A percentile compares a stretch with the other conserved stretches of the same genome.
These are phyloP conservation scores for Rhizophora apiculata DNA, from an alignment of 345 rosid genomes.

Conservation along the genomic window DNA sequence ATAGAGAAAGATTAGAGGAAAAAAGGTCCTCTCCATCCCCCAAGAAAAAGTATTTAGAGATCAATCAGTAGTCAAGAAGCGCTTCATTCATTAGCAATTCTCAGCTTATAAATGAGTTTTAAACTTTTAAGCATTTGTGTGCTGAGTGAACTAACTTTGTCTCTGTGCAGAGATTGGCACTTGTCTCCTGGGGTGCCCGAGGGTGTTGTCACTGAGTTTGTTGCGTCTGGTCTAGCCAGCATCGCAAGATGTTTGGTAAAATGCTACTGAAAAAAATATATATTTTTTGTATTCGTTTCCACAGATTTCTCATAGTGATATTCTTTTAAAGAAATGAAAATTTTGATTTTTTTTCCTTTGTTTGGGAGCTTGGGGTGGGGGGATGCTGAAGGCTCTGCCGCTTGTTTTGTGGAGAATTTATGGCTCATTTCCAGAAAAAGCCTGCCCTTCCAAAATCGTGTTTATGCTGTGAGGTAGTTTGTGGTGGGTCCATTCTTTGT, in stretches of 20 bases:
- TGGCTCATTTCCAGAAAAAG: background rate
- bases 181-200: conserved; percentile 1
- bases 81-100: too few relatives aligned
- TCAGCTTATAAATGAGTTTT: too few relatives aligned
- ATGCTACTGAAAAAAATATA: conserved; percentile 9
- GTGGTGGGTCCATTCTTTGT: conserved; percentile 7
- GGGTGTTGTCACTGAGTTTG: conserved; percentile 6
- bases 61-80: too few relatives aligned
- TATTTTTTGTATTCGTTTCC: background rate
- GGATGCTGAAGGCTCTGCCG: conserved; percentile 9
- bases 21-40: too few relatives aligned
- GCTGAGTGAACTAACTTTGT: background rate
- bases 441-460: conserved; percentile 10
- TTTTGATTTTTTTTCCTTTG: background rate
- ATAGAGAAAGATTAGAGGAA: too few relatives aligned
- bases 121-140: too few relatives aligned
- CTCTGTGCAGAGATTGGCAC: conserved; percentile 8
- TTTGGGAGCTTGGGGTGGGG: too few relatives aligned
- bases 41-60: too few relatives aligned
- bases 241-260: conserved; percentile 1
- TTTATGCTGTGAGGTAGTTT: background rate
- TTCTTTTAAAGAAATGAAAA: conserved; percentile 26
- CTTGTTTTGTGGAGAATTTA: background rate
- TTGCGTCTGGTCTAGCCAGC: background rate
- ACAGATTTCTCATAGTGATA: conserved; percentile 22